Conservation (phyloP, 2,329 filamentous ascomycete genomes). For the Coniochaeta hoffmannii region DNA sequence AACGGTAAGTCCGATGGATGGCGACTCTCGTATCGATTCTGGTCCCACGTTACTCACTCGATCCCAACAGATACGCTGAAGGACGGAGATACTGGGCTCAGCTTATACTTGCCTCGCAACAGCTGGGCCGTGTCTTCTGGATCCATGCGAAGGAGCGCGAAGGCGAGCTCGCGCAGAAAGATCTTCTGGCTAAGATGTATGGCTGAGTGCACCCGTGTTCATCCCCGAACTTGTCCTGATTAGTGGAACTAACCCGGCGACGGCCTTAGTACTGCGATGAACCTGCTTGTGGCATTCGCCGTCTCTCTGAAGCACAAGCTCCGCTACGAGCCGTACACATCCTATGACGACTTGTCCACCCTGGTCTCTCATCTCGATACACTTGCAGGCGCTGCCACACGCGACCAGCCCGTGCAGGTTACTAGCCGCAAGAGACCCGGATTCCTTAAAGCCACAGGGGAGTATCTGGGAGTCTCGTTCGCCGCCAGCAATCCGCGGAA, state of each 20-base stretch:
- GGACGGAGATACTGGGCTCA: conserved; percentile 51
- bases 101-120: conserved; percentile 53
- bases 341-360: conserved; percentile 58
- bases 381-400: conserved; percentile 44
- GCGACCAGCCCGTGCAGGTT: conserved; percentile 28
- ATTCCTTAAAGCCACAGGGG: conserved; percentile 47
- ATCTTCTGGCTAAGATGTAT: conserved; percentile 56
- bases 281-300: conserved; percentile 62
- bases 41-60: neutral
- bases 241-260: conserved; percentile 3
- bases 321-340: conserved; percentile 64
- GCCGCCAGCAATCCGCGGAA: conserved; percentile 64
- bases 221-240: neutral
- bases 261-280: conserved; percentile 47
- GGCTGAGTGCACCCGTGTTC: conserved; percentile 5
- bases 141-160: conserved; percentile 63
- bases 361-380: conserved; percentile 60
- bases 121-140: conserved; percentile 75
- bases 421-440: conserved; percentile 18
- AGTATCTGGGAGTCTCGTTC: conserved; percentile 61
- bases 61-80: conserved; percentile 32
- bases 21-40: neutral
- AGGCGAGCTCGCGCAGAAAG: conserved; percentile 48
- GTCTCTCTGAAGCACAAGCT: conserved; percentile 65
- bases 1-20: conserved; percentile 45